Percentiles rank a stretch among this genome's conserved stretches.
phyloP scores from a whole-genome alignment of 306 rosid species.

The Sphenostylis stenocarpa region DNA sequence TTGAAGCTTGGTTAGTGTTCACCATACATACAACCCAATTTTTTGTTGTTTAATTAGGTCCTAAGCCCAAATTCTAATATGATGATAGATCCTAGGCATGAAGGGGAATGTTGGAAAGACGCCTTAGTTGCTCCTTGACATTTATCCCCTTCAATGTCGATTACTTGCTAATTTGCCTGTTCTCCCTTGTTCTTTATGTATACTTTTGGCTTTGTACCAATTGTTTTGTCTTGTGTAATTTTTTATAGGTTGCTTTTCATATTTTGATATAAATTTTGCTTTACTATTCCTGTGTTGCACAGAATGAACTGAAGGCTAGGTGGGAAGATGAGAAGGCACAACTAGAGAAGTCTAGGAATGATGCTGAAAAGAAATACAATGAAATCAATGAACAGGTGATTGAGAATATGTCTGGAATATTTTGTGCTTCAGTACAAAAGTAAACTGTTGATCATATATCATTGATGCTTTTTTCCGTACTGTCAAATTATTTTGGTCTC shows the following conservation, averaged over 20 bases:
- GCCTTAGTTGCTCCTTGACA: background rate
- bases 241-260: background rate
- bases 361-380: slow-evolving; percentile 68
- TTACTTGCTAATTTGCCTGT: background rate
- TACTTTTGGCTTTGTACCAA: background rate
- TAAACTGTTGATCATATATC: background rate
- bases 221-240: background rate
- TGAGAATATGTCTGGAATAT: background rate
- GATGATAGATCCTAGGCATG: background rate
- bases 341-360: slow-evolving; percentile 55
- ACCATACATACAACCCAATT: background rate
- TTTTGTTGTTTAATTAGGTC: background rate
- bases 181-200: background rate
- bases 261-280: background rate
- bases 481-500: background rate
- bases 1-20: background rate
- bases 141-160: background rate
- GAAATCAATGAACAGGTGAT: slow-evolving; percentile 93
- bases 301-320: slow-evolving; percentile 75
- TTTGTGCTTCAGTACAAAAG: background rate
- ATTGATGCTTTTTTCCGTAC: background rate
- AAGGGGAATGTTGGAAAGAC: background rate
- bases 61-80: background rate
- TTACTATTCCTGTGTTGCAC: slow-evolving; percentile 26
- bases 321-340: slow-evolving; percentile 67